Conservation (phyloP, 768 basidiomycete genomes). For the Mycena vitilis region DNA sequence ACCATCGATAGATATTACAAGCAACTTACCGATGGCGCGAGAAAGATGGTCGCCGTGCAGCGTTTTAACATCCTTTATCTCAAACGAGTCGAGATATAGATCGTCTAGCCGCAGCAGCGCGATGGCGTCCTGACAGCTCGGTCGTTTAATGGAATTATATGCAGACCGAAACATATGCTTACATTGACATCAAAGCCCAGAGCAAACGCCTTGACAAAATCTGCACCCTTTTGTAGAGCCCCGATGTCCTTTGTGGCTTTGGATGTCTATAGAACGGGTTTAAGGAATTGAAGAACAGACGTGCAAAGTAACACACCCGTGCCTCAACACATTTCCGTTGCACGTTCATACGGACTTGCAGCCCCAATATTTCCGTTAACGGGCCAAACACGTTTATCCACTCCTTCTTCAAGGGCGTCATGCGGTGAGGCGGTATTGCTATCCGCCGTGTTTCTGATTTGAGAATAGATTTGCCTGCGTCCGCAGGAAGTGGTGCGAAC, state of each 20-base stretch:
- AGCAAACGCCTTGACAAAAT: slow-evolving; percentile 95
- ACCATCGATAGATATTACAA: slow-evolving; percentile 1
- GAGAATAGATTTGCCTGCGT: slow-evolving; percentile 64
- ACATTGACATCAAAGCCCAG: slow-evolving; percentile 97
- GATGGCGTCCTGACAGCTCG: slow-evolving; percentile 80
- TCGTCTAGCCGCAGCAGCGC: slow-evolving; percentile 96
- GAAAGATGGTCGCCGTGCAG: slow-evolving; percentile 97
- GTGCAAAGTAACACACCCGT: slow-evolving; percentile 67
- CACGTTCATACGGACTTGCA: slow-evolving; percentile 98
- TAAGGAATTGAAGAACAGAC: slow-evolving; percentile 9
- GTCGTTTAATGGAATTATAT: not conserved
- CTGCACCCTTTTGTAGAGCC: slow-evolving; percentile 95
- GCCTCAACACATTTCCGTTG: slow-evolving; percentile 91
- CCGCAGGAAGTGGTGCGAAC: slow-evolving; percentile 76
- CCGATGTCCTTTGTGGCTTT: slow-evolving; percentile 95
- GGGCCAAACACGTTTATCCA: slow-evolving; percentile 97
- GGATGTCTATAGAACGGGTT: slow-evolving; percentile 72
- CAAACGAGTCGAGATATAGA: slow-evolving; percentile 97
- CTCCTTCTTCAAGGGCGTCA: slow-evolving; percentile 96
- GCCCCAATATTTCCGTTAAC: slow-evolving; percentile 90
- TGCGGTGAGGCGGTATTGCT: slow-evolving; percentile 94
- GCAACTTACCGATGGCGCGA: slow-evolving; percentile 85
- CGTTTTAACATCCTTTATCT: slow-evolving; percentile 99
- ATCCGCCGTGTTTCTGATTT: slow-evolving; percentile 91
- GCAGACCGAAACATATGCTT: slow-evolving; percentile 24